Conservation (phyloP, 2,329 filamentous ascomycete genomes). For the Alternaria gaisen region DNA sequence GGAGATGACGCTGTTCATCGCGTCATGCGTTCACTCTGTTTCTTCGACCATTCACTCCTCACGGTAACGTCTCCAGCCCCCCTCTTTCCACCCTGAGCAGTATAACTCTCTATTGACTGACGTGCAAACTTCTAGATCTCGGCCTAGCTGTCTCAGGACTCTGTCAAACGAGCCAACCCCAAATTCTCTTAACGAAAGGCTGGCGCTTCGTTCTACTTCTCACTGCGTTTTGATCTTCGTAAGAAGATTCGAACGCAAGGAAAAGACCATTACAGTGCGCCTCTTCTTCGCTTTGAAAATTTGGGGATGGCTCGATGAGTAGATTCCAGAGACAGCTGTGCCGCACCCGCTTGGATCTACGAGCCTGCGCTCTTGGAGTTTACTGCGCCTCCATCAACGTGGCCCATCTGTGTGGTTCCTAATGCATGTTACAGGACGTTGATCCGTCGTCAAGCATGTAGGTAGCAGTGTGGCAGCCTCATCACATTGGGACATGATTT, state of each 20-base stretch:
- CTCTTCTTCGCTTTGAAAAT: background rate
- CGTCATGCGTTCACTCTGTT: constrained; percentile 18
- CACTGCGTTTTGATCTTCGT: background rate
- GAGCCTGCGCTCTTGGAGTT: background rate
- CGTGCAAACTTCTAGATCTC: constrained; percentile 10
- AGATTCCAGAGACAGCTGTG: background rate
- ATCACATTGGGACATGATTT: background rate
- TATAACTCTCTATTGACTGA: constrained; percentile 1
- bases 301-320: background rate
- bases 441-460: background rate
- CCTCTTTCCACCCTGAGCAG: background rate
- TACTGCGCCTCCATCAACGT: background rate
- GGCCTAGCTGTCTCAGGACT: background rate
- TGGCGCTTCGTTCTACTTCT: constrained; percentile 1
- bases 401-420: background rate
- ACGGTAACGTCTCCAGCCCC: background rate
- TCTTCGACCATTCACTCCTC: constrained; percentile 17
- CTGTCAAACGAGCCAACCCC: background rate
- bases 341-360: background rate
- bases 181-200: background rate
- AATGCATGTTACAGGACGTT: background rate
- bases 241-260: background rate
- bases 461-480: background rate
- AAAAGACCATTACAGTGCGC: background rate
- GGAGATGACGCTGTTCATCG: constrained; percentile 13